Percentiles rank a stretch among this genome's conserved stretches.
These are phyloP conservation scores for Dothideomycetes sp. DNA, from an alignment of 2,329 filamentous ascomycete species.

Conservation along the genomic window DNA sequence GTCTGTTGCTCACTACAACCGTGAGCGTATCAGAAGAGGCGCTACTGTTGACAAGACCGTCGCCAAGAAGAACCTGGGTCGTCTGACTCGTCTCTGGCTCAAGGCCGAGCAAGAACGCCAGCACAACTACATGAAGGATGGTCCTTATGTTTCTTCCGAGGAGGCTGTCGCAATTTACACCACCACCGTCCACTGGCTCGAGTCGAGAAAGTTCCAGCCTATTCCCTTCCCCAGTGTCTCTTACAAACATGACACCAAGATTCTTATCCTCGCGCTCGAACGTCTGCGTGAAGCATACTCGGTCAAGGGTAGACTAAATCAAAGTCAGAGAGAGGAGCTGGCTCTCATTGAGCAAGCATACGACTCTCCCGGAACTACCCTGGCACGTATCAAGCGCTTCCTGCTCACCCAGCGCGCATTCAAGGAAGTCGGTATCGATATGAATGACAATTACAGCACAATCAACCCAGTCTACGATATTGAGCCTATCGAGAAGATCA, in stretches of 20 bases:
- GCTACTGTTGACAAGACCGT: conserved; percentile 99
- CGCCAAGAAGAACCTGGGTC: conserved; percentile 96
- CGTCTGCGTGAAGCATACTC: conserved; percentile 91
- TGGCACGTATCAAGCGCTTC: conserved; percentile 96
- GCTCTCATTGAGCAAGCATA: conserved; percentile 97
- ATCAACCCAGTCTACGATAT: conserved; percentile 99
- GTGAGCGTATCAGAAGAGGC: conserved; percentile 89
- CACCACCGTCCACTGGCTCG: conserved; percentile 96
- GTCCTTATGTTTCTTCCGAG: conserved; percentile 94
- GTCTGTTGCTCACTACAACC: conserved; percentile 96
- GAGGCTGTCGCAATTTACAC: conserved; percentile 98
- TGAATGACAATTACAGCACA: conserved; percentile 99
- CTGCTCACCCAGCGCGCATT: conserved; percentile 93
- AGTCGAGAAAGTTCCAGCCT: conserved; percentile 95
- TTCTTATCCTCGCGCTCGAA: conserved; percentile 88
- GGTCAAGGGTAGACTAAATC: conserved; percentile 91
- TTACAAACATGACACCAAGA: conserved; percentile 99
- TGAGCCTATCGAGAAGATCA: conserved; percentile 98
- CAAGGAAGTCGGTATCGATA: conserved; percentile 98
- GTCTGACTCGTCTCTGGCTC: conserved; percentile 87
- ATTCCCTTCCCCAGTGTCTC: conserved; percentile 98
- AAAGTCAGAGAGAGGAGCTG: conserved; percentile 93
- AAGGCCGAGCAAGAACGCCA: conserved; percentile 98
- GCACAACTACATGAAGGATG: conserved; percentile 99
- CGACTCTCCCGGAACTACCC: conserved; percentile 88